Evolutionary conservation across 2,329 filamentous ascomycete species (phyloP), one percentile per base, ranked within the genome.

Genomic region (Pseudophaeomoniella oleicola): DNA sequence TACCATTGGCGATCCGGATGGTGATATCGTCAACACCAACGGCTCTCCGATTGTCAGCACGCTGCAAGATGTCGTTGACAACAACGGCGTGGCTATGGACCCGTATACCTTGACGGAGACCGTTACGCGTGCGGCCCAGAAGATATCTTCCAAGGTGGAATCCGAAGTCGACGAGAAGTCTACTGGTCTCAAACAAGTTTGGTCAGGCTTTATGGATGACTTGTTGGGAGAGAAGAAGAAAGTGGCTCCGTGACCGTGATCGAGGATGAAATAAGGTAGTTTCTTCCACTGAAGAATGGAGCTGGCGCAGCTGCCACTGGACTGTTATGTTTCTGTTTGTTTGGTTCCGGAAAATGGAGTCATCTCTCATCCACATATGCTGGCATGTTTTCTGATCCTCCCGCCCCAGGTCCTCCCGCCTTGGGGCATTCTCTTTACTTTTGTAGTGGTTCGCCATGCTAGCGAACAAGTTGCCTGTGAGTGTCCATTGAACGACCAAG

Each of bases 51-150:
- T 27, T 37, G 62, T 67, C 39, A 66, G 67, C 42, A 64, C 72
- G 35, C 65, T 77, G 62, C 64, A 63, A 37, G 73, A 78, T 43
- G 63, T 72, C 13, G 62, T 66, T 14, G 73, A 78, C 48, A 71
- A 69, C 42, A 61, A 67, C 50, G 56, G 65, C 10, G 54, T 71
- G 32, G 47, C 47, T 27, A 41, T 48, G 36, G 67, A 73, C 46
- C 69, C 69, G 29, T 67, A 70, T 50, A 44, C 43, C 30, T 57
- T 76, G 50, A 69, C 70, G 15, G 66, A 70, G 41, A 53, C 58
- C 10, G 63, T 71, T 14, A 54, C 47, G 34, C 57, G 51, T 42
- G 59, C 50, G 41, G 59, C 54, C 27, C 47, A 56, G 36, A 55
- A 53, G 18, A 58, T 57, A 38, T 53, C 52, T 33, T 41, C 55